These are phyloP conservation scores for Monilinia aucupariae DNA, from an alignment of 2,329 filamentous ascomycete genomes.

Conservation along the genomic window DNA sequence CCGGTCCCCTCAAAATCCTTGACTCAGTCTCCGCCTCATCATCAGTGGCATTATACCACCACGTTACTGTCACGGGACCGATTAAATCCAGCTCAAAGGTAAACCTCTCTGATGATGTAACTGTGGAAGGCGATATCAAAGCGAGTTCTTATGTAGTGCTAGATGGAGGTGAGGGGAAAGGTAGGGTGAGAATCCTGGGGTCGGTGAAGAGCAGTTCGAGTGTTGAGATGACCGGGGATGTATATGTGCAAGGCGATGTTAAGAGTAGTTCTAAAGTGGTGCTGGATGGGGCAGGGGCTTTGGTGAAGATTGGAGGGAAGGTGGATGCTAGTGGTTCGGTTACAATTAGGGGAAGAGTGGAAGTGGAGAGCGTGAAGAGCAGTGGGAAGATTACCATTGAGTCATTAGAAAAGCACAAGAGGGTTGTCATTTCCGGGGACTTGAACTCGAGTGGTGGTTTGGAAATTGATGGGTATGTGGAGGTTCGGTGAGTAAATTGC, in stretches of 20 bases:
- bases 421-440: slow-evolving; percentile 21
- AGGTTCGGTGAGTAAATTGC: slow-evolving; percentile 19
- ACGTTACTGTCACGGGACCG: slow-evolving; percentile 17
- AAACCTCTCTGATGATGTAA: slow-evolving; percentile 21
- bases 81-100: slow-evolving; percentile 17
- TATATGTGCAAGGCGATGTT: slow-evolving; percentile 20
- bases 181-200: slow-evolving; percentile 8
- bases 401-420: slow-evolving; percentile 8
- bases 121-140: slow-evolving; percentile 23
- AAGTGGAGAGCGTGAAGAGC: slow-evolving; percentile 18
- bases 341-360: slow-evolving; percentile 1
- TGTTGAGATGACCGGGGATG: slow-evolving; percentile 17
- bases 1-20: slow-evolving; percentile 23
- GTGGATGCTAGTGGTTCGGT: slow-evolving; percentile 11
- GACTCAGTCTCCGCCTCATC: slow-evolving; percentile 20
- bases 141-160: slow-evolving; percentile 15
- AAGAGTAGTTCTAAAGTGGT: slow-evolving; percentile 20
- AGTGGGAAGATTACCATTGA: slow-evolving; percentile 21
- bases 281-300: slow-evolving; percentile 6
- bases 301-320: slow-evolving; percentile 21
- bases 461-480: slow-evolving; percentile 14
- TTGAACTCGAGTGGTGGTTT: slow-evolving; percentile 10
- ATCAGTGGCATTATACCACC: slow-evolving; percentile 13
- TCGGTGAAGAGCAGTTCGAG: slow-evolving; percentile 19
- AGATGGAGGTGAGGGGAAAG: slow-evolving; percentile 18